phyloP scores from a whole-genome alignment of 805 yeast species.

The Metschnikowia matae region DNA sequence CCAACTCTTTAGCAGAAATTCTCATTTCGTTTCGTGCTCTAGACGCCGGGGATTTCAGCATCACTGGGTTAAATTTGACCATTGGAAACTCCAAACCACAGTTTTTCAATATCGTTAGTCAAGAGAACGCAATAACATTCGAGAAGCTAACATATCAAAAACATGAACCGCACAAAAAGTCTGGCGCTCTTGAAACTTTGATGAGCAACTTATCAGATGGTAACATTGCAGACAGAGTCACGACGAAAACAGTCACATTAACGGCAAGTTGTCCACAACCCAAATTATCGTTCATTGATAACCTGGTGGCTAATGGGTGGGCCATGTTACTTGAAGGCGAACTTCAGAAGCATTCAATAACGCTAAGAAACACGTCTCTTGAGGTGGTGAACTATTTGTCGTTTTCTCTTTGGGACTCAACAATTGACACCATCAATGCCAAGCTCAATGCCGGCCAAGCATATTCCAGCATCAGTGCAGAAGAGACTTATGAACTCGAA shows the following conservation, averaged over 20 bases:
- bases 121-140: conserved; percentile 19
- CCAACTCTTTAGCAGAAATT: conserved; percentile 31
- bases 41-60: conserved; percentile 44
- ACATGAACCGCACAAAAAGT: not conserved
- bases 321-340: conserved; percentile 81
- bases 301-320: conserved; percentile 60
- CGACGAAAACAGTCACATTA: conserved; percentile 20
- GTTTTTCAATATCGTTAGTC: conserved; percentile 38
- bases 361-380: conserved; percentile 54
- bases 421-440: conserved; percentile 59
- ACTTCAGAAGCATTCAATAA: conserved; percentile 44
- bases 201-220: conserved; percentile 25
- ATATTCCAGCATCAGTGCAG: conserved; percentile 33
- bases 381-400: conserved; percentile 54
- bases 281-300: conserved; percentile 45
- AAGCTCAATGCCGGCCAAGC: conserved; percentile 38
- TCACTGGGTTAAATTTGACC: conserved; percentile 49
- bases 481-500: conserved; percentile 73
- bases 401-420: conserved; percentile 68
- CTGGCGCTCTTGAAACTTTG: conserved; percentile 14
- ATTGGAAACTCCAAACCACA: conserved; percentile 49
- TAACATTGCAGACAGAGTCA: conserved; percentile 16
- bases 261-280: conserved; percentile 55
- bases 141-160: conserved; percentile 9
- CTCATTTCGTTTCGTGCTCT: conserved; percentile 46